Evolutionary conservation across 352 stramenopile species (phyloP), one percentile per base, ranked within the genome.

Genomic region (Aphanomyces euteiches): DNA sequence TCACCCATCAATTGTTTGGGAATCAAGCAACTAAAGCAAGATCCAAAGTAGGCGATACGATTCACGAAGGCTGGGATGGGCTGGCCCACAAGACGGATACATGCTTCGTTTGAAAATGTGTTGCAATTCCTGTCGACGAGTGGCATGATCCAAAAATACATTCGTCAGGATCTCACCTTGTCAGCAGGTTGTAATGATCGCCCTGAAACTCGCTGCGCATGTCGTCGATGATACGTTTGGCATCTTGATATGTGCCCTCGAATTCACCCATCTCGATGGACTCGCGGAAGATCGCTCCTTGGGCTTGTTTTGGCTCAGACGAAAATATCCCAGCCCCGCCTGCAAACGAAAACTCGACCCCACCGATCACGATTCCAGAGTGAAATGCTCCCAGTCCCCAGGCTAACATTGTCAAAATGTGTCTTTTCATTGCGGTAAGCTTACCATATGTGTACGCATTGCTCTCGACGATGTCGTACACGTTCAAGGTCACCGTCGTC

Each of bases 321-420:
- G 93, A 83, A 78, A 97, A 98, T 50, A 98, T 83, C 47, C 94
- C 94, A 7, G 83, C 90, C 48, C 92, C 91, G 71, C 81, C 93
- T 7, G 90, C 94, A 77, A 96, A 98, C 45, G 85, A 96, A 72
- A 96, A 98, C 76, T 98, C 94, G 47, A 88, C 80, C 19, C 92
- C 92, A 21, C 76, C 83, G 60, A 98, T 91, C 76, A 98, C 92
- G 40, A 98, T 78, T 74, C 94, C 94, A 53, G 83, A 95, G 79
- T 98, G 92, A 79, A 94, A 96, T 28, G 98, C 76, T 15, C 90
- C 94, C 28, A 98, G 79, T n/a, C 94, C 94, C 34, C 40, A 45
- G 2, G 21, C 56, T 72, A 50, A 21, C 17, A n/a, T 47, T 28
- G 12, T 8, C 47, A 36, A 70, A 12, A 34, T 7, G 7, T 78